Conservation (phyloP, 2,329 filamentous ascomycete genomes). For the Sarocladiaceae sp. region DNA sequence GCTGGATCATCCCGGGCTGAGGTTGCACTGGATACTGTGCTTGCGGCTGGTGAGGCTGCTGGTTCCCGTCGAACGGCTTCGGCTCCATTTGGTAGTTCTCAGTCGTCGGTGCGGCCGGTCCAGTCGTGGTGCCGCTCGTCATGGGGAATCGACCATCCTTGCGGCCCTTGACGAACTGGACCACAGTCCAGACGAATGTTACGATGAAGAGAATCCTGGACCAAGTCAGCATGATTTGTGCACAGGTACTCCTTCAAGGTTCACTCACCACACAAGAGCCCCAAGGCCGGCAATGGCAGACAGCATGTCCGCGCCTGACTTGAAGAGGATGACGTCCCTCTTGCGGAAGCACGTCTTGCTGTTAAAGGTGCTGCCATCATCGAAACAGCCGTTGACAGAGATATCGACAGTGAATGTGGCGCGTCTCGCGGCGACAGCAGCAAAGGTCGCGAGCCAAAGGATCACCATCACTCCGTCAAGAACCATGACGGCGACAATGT, state of each 20-base stretch:
- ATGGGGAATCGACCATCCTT: constrained; percentile 29
- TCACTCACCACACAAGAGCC: constrained; percentile 34
- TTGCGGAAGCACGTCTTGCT: constrained; percentile 29
- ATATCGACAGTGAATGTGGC: constrained; percentile 27
- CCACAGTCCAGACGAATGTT: constrained; percentile 28
- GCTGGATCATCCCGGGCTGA: constrained; percentile 5
- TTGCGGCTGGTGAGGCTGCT: constrained; percentile 10
- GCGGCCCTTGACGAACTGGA: constrained; percentile 29
- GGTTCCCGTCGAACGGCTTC: constrained; percentile 22
- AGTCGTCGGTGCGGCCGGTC: constrained; percentile 8
- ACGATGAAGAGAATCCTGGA: constrained; percentile 33
- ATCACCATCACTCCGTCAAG: constrained; percentile 38
- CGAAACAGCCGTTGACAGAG: constrained; percentile 23
- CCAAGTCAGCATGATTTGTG: not conserved
- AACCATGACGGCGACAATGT: constrained; percentile 36
- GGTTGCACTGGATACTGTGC: not conserved
- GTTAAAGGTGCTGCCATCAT: constrained; percentile 33
- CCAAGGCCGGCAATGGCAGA: constrained; percentile 36
- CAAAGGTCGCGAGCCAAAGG: constrained; percentile 41
- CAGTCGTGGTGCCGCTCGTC: constrained; percentile 4
- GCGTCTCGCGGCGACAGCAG: constrained; percentile 33
- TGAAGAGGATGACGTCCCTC: constrained; percentile 26
- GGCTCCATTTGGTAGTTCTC: constrained; percentile 27
- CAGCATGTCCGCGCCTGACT: constrained; percentile 28
- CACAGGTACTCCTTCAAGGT: not conserved